Evolutionary conservation across 1,284 basidiomycete genomes (phyloP), one percentile per base, ranked within the genome.

Genomic region (Entoloma clypeatum): DNA sequence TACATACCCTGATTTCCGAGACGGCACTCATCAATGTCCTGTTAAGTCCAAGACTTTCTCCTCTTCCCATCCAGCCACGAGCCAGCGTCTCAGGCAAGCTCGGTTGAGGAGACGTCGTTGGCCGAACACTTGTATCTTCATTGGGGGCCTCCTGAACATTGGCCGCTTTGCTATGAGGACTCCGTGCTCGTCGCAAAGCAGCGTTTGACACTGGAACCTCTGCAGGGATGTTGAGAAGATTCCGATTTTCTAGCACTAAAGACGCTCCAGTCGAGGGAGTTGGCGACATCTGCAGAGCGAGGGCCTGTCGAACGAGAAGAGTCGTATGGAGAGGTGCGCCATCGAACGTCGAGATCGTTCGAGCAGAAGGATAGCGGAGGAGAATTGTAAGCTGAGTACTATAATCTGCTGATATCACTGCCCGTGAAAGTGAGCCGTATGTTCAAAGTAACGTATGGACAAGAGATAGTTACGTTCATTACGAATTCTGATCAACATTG

Each of bases 401-500:
- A 59, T 95, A 93, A 61, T 94, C 92, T 13, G 83, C 75, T 5
- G 82, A 74, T 46, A 96, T 81, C 25, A 96, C 92, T 92, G 53
- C 50, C 54, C 19, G 47, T 45, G 37, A 47, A 29, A 38, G 37
- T 47, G 8, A 34, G 44, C 14, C 33, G 37, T 13, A 26, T 49
- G 10, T 23, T 24, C 9, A 33, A 43, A 33, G 9, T 39, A 27
- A 30, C 28, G 26, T 33, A 39, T 24, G 33, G 40, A 31, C 7
- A 38, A 36, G 26, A 14, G 13, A 21, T 18, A 65, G 85, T 64
- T 53, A 92, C 90, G 62, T 56, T 86, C 74, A 56, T 92, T 92
- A 30, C 93, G 81, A 54, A 95, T 89, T 33, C 94, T 80, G 43
- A 96, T 76, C 8, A 97, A 75, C 92, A 96, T 93, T 0, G 90